A percentile compares a stretch with the other conserved stretches of the same genome.
phyloP scores from a whole-genome alignment of 2,329 filamentous ascomycete genomes.

The Plenodomus tracheiphilus region DNA sequence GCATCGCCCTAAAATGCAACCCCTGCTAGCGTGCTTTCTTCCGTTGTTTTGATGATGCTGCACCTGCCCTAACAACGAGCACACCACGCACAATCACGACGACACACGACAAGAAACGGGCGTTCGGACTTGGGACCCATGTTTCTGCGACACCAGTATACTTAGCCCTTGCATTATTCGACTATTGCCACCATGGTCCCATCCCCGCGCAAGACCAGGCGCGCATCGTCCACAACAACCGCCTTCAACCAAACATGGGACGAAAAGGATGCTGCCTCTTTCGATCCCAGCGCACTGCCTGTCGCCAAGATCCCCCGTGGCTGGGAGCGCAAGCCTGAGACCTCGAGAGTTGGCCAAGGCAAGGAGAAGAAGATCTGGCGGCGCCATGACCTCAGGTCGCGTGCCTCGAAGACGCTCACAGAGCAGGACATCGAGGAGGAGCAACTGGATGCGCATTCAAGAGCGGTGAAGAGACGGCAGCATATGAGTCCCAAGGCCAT shows the following conservation, averaged over 20 bases:
- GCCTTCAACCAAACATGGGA: conserved; percentile 47
- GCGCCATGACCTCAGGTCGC: conserved; percentile 42
- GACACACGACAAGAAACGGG: conserved; percentile 2
- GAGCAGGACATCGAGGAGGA: conserved; percentile 22
- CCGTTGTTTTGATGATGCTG: conserved; percentile 16
- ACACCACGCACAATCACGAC: conserved; percentile 13
- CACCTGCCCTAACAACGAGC: conserved; percentile 13
- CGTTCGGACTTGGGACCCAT: conserved; percentile 1
- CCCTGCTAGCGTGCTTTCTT: conserved; percentile 13
- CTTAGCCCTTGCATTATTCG: conserved; percentile 8
- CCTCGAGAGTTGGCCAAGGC: conserved; percentile 41
- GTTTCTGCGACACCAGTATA: conserved; percentile 18
- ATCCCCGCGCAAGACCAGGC: conserved; percentile 34
- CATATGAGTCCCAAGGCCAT: conserved; percentile 41
- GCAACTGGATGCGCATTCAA: conserved; percentile 40
- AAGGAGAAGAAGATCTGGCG: conserved; percentile 54
- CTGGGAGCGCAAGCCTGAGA: conserved; percentile 54
- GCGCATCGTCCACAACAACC: conserved; percentile 14
- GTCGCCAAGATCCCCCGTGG: conserved; percentile 49
- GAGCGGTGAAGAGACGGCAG: conserved; percentile 51
- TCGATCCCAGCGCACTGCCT: conserved; percentile 47
- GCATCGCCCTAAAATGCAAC: conserved; percentile 8
- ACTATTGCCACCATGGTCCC: conserved; percentile 26
- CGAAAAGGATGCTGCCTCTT: conserved; percentile 45
- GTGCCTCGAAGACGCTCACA: conserved; percentile 12